Evolutionary conservation across 2,329 filamentous ascomycete species (phyloP).

Genomic region (Lasiodiplodia theobromae): DNA sequence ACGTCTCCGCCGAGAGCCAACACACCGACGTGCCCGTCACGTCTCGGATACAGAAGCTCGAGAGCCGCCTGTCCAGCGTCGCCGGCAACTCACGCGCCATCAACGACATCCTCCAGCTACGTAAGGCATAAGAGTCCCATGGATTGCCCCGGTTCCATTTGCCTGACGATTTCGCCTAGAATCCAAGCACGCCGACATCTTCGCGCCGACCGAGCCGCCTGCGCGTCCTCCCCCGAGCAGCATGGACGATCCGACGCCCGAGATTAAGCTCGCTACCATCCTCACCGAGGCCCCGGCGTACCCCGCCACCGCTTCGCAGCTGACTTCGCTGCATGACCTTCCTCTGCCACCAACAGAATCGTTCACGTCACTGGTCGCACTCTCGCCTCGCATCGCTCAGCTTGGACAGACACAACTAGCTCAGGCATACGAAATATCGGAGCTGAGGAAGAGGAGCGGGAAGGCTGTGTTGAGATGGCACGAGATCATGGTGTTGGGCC

Average conservation of each 20-base stretch:
- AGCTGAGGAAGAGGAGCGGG: slow-evolving; percentile 70
- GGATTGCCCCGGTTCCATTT: not conserved
- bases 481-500: slow-evolving; percentile 72
- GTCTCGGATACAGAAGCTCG: slow-evolving; percentile 47
- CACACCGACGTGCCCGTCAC: slow-evolving; percentile 39
- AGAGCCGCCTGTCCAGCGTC: slow-evolving; percentile 48
- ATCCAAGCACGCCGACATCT: slow-evolving; percentile 51
- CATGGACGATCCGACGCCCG: slow-evolving; percentile 21
- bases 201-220: slow-evolving; percentile 32
- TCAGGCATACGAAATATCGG: slow-evolving; percentile 68
- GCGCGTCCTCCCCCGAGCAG: slow-evolving; percentile 23
- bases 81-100: slow-evolving; percentile 49
- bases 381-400: slow-evolving; percentile 68
- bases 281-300: slow-evolving; percentile 54
- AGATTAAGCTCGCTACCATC: slow-evolving; percentile 46
- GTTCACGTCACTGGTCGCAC: slow-evolving; percentile 62
- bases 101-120: slow-evolving; percentile 49
- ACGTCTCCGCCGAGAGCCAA: slow-evolving; percentile 35
- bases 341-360: slow-evolving; percentile 51
- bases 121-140: slow-evolving; percentile 34
- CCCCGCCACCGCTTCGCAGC: slow-evolving; percentile 51
- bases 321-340: slow-evolving; percentile 54
- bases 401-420: slow-evolving; percentile 66
- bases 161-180: slow-evolving; percentile 37
- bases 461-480: slow-evolving; percentile 68